Evolutionary conservation across 371 early-diverging fungal genomes (phyloP).

Genomic region (Amoeboaphelidium occidentale): DNA sequence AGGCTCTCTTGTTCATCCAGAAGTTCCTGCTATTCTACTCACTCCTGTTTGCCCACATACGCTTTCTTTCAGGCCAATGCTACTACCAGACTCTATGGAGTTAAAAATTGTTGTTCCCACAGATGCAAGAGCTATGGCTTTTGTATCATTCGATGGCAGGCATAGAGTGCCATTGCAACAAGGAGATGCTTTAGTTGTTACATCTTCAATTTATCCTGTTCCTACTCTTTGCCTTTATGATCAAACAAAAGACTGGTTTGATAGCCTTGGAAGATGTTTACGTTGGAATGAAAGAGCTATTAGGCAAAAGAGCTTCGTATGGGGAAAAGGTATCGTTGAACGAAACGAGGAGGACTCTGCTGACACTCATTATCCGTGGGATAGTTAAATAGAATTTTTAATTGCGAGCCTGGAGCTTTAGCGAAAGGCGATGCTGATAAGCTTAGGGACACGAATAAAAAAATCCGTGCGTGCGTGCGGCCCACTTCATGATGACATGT

Average conservation of each 20-base stretch:
- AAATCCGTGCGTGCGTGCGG: too few species aligned
- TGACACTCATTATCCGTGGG: background rate
- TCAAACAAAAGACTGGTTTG: background rate
- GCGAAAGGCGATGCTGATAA: too few species aligned
- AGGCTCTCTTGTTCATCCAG: slow-evolving; percentile 82
- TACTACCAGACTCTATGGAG: slow-evolving; percentile 63
- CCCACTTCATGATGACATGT: too few species aligned
- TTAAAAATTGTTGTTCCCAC: slow-evolving; percentile 14
- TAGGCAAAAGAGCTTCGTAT: background rate
- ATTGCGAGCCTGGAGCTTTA: too few species aligned
- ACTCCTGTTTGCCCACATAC: slow-evolving; percentile 90
- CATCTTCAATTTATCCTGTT: background rate
- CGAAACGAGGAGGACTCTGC: background rate
- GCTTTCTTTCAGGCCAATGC: slow-evolving; percentile 72
- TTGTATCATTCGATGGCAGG: slow-evolving; percentile 1
- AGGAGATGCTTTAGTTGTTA: background rate
- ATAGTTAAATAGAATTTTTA: too few species aligned
- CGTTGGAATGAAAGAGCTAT: background rate
- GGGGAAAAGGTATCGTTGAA: background rate
- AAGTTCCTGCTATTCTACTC: slow-evolving; percentile 61
- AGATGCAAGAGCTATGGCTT: slow-evolving; percentile 11
- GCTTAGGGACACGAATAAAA: too few species aligned
- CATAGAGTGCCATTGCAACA: background rate
- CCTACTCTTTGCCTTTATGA: background rate
- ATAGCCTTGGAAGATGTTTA: background rate